A percentile compares a stretch with the other conserved stretches of the same genome.
These are phyloP conservation scores for Sclerotinia subarctica DNA, from an alignment of 2,329 filamentous ascomycete species.

Conservation along the genomic window DNA sequence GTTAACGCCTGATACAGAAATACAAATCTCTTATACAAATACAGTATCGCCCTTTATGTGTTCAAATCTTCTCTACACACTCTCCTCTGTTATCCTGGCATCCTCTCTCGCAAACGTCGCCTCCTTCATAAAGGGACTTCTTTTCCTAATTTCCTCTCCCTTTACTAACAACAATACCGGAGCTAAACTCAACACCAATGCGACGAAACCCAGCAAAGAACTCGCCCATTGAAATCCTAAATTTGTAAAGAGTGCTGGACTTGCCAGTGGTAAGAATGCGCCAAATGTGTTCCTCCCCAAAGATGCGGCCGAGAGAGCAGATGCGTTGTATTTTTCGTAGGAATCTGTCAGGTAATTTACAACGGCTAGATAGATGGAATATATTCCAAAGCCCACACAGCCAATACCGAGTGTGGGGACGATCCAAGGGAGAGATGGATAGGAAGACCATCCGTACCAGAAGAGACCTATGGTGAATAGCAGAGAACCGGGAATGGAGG, in stretches of 20 bases:
- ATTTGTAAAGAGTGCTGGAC: constrained; percentile 1
- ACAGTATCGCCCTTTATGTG: neutral
- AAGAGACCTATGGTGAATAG: constrained; percentile 76
- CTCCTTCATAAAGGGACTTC: constrained; percentile 42
- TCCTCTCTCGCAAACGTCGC: constrained; percentile 6
- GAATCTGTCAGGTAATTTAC: constrained; percentile 15
- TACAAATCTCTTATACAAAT: neutral
- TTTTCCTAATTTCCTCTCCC: constrained; percentile 42
- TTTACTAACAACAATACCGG: constrained; percentile 43
- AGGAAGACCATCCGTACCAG: constrained; percentile 54
- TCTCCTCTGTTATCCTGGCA: neutral
- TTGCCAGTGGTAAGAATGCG: constrained; percentile 9
- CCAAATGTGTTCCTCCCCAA: constrained; percentile 4
- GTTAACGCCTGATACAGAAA: neutral
- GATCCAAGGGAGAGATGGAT: constrained; percentile 13
- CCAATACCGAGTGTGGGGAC: constrained; percentile 1
- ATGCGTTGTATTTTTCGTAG: constrained; percentile 13
- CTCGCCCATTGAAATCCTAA: constrained; percentile 15
- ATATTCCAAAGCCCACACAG: constrained; percentile 6
- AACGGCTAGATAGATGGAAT: constrained; percentile 5
- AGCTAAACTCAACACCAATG: constrained; percentile 5
- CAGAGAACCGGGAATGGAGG: constrained; percentile 69
- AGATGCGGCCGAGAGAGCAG: constrained; percentile 5
- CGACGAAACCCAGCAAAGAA: constrained; percentile 9
- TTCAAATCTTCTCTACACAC: neutral